Evolutionary conservation across 306 rosid genomes (phyloP), one percentile per base, ranked within the genome.

Genomic region (Argentina anserina): DNA sequence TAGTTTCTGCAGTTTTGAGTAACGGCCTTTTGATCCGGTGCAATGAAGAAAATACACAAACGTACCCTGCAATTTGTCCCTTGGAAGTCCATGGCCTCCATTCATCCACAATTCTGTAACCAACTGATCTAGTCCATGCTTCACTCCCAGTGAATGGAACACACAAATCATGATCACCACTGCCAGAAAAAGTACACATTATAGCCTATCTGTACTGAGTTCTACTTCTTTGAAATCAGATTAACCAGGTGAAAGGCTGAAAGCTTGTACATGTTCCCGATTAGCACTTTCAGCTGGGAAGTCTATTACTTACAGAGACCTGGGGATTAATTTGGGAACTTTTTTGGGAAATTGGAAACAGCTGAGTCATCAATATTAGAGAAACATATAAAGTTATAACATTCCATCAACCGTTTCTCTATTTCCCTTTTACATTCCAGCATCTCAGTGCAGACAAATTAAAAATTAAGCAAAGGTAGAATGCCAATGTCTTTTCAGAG

Each of bases 121-220:
- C 97, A 2, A 93, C 0, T 26, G 97, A 89, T 85, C 84, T 85
- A 4, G 97, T 91, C 97, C 98, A 93, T 1, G 97, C 92, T 84
- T 89, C 61, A 42, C 84, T 85, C 65, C 98, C 97, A 1, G 97
- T 91, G 83, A 34, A 93, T 6, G 98, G 98, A 81, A 91, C 96
- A 79, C 97, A 93, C 94, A 93, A 71, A 70, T 93, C 98, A 78
- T 91, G 97, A 83, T 93, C 98, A 9, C 98, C 98, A 33, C 98
- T 91, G 86, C 68, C 41, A 17, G 5, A 63, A 34, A 80, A 72
- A 69, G 20, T 3, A 11, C 20, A 67, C 47, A 20, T 2, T 15
- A 39, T 47, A 21, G 70, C 53, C 23, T 40, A 71, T 33, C 69
- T 25, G 20, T 70, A 17, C 15, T 9, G 25, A 12, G 63, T 28